phyloP scores from a whole-genome alignment of 2,329 filamentous ascomycete species.

The Drechslerella dactyloides region DNA sequence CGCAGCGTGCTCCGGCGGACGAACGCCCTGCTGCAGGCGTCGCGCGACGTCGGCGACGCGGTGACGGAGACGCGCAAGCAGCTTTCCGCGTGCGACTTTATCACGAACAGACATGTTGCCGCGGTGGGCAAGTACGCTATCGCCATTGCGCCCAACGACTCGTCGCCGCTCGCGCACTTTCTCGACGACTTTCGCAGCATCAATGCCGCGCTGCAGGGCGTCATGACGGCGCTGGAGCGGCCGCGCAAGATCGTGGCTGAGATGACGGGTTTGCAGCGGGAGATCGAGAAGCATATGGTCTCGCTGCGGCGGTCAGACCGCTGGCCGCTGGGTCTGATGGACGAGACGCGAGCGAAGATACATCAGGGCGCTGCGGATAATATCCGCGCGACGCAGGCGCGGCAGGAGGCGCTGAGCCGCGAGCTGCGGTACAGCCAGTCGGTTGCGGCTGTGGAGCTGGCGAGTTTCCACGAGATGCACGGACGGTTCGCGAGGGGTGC shows the following conservation, averaged over 20 bases:
- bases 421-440: constrained; percentile 92
- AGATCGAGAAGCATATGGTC: constrained; percentile 77
- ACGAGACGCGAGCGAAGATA: constrained; percentile 78
- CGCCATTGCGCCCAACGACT: constrained; percentile 70
- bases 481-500: constrained; percentile 76
- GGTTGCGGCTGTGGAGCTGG: constrained; percentile 87
- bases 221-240: constrained; percentile 77
- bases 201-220: constrained; percentile 81
- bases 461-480: constrained; percentile 90
- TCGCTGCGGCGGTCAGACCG: constrained; percentile 75
- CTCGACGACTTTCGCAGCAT: constrained; percentile 78
- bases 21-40: constrained; percentile 54
- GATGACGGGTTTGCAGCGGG: constrained; percentile 75
- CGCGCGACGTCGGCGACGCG: constrained; percentile 64
- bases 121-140: constrained; percentile 76
- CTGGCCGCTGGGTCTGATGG: constrained; percentile 81
- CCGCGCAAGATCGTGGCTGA: constrained; percentile 78
- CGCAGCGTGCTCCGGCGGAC: constrained; percentile 80
- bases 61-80: constrained; percentile 50
- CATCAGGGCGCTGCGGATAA: constrained; percentile 85
- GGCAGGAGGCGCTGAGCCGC: constrained; percentile 75
- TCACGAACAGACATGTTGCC: constrained; percentile 63
- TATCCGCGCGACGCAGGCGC: constrained; percentile 71
- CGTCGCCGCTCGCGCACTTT: constrained; percentile 74
- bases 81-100: constrained; percentile 53